Evolutionary conservation across 768 basidiomycete species (phyloP).

Genomic region (Exsudoporus frostii): DNA sequence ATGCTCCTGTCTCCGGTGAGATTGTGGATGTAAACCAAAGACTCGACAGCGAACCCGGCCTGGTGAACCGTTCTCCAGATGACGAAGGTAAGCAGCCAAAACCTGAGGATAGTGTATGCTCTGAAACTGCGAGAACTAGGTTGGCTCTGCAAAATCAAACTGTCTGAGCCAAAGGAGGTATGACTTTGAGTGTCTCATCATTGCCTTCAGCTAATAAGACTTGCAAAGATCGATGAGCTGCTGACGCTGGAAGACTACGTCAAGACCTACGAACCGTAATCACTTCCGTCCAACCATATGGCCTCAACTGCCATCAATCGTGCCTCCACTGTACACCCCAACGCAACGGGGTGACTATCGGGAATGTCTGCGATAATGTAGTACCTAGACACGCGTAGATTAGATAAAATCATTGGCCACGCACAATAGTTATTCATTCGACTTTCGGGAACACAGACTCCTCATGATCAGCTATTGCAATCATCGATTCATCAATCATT

Average conservation of each 20-base stretch:
- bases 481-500: too few relatives aligned
- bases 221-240: conserved; percentile 59
- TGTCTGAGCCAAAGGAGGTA: conserved; percentile 78
- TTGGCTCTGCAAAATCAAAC: conserved; percentile 93
- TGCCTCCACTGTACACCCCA: conserved; percentile 1
- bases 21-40: conserved; percentile 75
- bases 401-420: conserved; percentile 2
- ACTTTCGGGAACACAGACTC: not conserved
- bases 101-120: not conserved
- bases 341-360: not conserved
- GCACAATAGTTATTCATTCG: not conserved
- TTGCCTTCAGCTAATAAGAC: not conserved
- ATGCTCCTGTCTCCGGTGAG: conserved; percentile 87
- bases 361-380: not conserved
- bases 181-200: conserved; percentile 8
- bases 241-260: conserved; percentile 78
- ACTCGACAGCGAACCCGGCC: conserved; percentile 63
- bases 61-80: conserved; percentile 88
- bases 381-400: conserved; percentile 12
- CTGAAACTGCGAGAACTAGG: conserved; percentile 45
- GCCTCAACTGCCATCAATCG: conserved; percentile 24
- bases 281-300: not conserved
- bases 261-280: conserved; percentile 47
- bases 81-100: conserved; percentile 57
- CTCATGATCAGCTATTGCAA: not conserved